Base-by-base conservation (phyloP, 495 filamentous ascomycete genomes). In the Mycothermus thermophilus region DNA sequence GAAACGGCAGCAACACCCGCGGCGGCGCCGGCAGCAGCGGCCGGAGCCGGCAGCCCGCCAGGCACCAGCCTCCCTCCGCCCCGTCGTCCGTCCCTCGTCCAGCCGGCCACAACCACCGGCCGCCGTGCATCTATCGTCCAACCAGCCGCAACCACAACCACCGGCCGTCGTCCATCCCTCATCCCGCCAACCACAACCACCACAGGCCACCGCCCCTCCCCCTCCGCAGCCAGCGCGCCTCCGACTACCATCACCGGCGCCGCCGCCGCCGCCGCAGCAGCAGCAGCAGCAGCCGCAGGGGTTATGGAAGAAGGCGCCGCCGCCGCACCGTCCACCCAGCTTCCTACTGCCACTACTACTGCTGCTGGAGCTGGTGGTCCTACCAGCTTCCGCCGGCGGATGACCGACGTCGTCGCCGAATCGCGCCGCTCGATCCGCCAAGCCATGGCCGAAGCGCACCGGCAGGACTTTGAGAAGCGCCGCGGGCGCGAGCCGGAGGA, bases 401-500 rank as follows among this genome's bases (percentile, higher is more conserved):
- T 43, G 5, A 26, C 50, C 0, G 44, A 6, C 6, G 6, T 11
- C 6, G 11, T 11, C 6, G 22, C 22, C 6, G n/a, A n/a, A n/a
- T 6, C 6, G 6, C 6, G 22, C 6, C 22, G 22, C 6, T 80
- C 39, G 47, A 72, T 71, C 12, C 51, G 54, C 8, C 54, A 54
- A 7, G 67, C 80, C 8, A 62, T 93, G 41, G 72, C 76, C 4
- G 61, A 69, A 25, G 86, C 86, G 8, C 86, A 95, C 43, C 76
- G 74, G 23, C 80, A 90, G 46, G 86, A 95, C 52, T 95, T 93
- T 53, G 77, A 90, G 60, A 71, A 81, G 52, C 22, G 22, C 22
- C 22, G 22, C n/a, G 77, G 71, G 53, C 62, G 71, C 32, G 69
- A 62, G 31, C 66, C 72, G 18, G 8, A 35, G n/a, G 46, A 41